Evolutionary conservation across 2,329 filamentous ascomycete genomes (phyloP).

Genomic region (Dendryphion nanum): DNA sequence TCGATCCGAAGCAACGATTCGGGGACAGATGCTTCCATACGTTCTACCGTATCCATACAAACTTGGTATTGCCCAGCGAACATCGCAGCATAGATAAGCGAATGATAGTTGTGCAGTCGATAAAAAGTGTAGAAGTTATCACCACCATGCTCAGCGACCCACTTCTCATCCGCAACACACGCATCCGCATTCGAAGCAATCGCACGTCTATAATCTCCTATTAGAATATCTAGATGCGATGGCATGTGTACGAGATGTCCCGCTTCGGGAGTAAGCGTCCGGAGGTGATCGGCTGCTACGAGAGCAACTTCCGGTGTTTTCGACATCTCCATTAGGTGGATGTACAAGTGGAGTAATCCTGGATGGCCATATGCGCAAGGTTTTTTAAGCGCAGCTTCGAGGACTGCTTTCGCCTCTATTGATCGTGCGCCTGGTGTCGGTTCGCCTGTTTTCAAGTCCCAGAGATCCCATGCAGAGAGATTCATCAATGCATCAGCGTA

Average conservation of each 20-base stretch:
- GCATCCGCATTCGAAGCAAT: constrained; percentile 67
- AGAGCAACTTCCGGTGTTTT: constrained; percentile 62
- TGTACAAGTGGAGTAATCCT: constrained; percentile 71
- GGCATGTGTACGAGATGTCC: constrained; percentile 78
- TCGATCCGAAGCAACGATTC: constrained; percentile 62
- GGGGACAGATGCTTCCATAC: constrained; percentile 62
- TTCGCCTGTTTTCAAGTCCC: constrained; percentile 59
- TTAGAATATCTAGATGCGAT: constrained; percentile 70
- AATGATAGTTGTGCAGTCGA: constrained; percentile 72
- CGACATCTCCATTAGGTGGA: constrained; percentile 79
- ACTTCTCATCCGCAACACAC: constrained; percentile 67
- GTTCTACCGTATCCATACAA: constrained; percentile 59
- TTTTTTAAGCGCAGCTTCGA: constrained; percentile 58
- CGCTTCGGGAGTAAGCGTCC: constrained; percentile 64
- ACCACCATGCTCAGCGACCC: constrained; percentile 57
- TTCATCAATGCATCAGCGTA: constrained; percentile 68
- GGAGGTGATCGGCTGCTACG: constrained; percentile 59
- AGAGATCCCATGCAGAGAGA: constrained; percentile 63
- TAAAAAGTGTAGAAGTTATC: constrained; percentile 77
- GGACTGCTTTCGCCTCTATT: constrained; percentile 56
- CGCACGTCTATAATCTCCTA: constrained; percentile 67
- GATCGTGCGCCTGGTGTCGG: constrained; percentile 57
- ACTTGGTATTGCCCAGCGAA: constrained; percentile 65
- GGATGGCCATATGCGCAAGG: constrained; percentile 55
- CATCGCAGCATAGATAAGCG: constrained; percentile 75